These are phyloP conservation scores for Acacia acuminata DNA, from an alignment of 306 rosid genomes.

Conservation along the genomic window DNA sequence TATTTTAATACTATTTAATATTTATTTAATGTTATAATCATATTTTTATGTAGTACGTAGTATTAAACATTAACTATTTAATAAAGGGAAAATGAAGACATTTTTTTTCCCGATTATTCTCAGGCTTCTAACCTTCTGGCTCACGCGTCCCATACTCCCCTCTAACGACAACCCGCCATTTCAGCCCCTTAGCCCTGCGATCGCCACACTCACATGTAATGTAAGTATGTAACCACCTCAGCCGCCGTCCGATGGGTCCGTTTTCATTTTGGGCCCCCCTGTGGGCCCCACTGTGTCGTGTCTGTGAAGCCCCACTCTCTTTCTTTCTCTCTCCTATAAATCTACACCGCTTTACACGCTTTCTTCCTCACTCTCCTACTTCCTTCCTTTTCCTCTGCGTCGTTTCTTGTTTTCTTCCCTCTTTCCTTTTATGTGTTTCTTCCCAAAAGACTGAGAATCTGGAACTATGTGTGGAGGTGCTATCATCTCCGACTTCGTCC, in stretches of 20 bases:
- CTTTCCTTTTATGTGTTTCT: background rate
- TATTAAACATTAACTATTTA: too few relatives aligned
- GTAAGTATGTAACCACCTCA: background rate
- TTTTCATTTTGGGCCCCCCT: constrained; percentile 1
- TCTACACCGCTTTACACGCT: background rate
- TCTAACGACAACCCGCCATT: background rate
- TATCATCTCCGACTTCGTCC: constrained; percentile 54
- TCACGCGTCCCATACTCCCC: background rate
- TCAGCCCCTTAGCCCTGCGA: background rate
- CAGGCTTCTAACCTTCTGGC: too few relatives aligned
- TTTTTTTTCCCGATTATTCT: too few relatives aligned
- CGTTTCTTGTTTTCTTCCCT: background rate
- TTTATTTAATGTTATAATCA: too few relatives aligned
- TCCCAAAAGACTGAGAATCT: background rate
- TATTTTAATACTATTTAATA: too few relatives aligned
- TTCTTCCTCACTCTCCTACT: background rate
- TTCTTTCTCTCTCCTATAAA: constrained; percentile 37
- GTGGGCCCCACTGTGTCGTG: constrained; percentile 1
- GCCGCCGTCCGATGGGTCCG: background rate
- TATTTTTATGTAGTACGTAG: too few relatives aligned
- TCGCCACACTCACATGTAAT: background rate
- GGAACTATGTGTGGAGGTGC: constrained; percentile 79
- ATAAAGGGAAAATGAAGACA: too few relatives aligned
- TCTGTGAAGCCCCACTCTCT: background rate
- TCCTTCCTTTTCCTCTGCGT: background rate